Evolutionary conservation across 1,139 yeast species (phyloP).

Genomic region (Oligophagozyma castellii): DNA sequence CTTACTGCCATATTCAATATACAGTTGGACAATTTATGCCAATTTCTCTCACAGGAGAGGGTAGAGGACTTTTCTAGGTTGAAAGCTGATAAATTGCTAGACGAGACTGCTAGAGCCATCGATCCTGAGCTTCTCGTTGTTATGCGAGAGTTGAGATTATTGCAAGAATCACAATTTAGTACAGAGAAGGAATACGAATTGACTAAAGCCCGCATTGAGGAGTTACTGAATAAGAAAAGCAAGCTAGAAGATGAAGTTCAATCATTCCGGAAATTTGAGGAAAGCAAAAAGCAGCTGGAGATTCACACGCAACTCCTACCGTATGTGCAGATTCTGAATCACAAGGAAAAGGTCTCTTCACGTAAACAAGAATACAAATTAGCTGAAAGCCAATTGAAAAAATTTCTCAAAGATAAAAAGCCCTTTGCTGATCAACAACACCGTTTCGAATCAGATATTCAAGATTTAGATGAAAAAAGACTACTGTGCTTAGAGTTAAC

Average conservation of each 20-base stretch:
- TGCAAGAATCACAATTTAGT: constrained; percentile 40
- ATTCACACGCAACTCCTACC: constrained; percentile 43
- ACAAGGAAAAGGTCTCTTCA: constrained; percentile 31
- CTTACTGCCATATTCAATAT: constrained; percentile 45
- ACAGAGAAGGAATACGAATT: constrained; percentile 20
- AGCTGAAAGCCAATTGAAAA: constrained; percentile 13
- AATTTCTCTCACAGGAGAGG: constrained; percentile 88
- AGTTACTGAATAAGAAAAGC: constrained; percentile 25
- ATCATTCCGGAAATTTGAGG: constrained; percentile 23
- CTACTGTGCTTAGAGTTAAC: constrained; percentile 6
- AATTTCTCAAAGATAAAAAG: constrained; percentile 11
- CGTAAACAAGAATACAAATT: constrained; percentile 32
- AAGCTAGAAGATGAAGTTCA: constrained; percentile 30
- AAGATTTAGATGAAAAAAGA: constrained; percentile 6
- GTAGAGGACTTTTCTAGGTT: constrained; percentile 86
- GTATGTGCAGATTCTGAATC: constrained; percentile 45
- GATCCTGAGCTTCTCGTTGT: constrained; percentile 36
- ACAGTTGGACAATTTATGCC: constrained; percentile 85
- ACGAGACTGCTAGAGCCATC: constrained; percentile 73
- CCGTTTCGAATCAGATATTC: constrained; percentile 4
- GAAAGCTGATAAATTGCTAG: constrained; percentile 58
- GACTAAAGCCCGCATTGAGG: constrained; percentile 17
- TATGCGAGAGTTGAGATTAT: constrained; percentile 39
- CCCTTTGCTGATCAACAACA: constrained; percentile 10
- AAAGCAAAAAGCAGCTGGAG: constrained; percentile 30